Evolutionary conservation across 139 green algal genomes (phyloP).

Genomic region (Auxenochlorella pyrenoidosa): DNA sequence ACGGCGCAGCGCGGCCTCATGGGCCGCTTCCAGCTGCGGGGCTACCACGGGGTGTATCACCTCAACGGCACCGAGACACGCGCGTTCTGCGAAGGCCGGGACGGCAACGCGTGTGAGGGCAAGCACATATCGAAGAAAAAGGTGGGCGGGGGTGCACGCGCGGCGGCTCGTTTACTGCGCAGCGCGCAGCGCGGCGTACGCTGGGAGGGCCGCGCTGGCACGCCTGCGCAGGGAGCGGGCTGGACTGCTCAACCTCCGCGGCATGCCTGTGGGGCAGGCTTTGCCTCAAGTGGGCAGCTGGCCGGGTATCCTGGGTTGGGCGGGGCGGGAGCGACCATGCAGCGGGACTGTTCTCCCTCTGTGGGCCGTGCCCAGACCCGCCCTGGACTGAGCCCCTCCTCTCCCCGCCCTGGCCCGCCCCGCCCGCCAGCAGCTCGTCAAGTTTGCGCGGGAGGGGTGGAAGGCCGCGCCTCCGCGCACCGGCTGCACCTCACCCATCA

Average conservation of each 20-base stretch:
- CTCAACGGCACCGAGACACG: slow-evolving; percentile 31
- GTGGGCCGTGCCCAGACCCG: no score
- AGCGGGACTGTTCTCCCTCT: no score
- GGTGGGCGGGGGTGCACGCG: no score
- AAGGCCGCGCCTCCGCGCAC: slow-evolving; percentile 10
- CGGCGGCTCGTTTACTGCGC: no score
- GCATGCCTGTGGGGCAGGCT: no score
- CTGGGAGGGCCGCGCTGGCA: no score
- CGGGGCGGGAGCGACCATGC: no score
- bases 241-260: no score
- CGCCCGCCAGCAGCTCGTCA: neutral
- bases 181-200: no score
- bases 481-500: slow-evolving; percentile 44
- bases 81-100: slow-evolving; percentile 30
- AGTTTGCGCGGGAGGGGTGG: slow-evolving; percentile 38
- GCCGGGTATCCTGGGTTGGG: no score
- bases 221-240: no score
- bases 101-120: slow-evolving; percentile 14
- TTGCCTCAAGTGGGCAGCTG: no score
- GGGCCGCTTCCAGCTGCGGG: slow-evolving; percentile 31
- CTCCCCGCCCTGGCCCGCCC: neutral
- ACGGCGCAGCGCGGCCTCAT: slow-evolving; percentile 23
- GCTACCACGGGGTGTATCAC: slow-evolving; percentile 36
- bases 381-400: neutral
- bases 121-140: neutral